Percentiles rank a stretch among this genome's conserved stretches.
phyloP scores from a whole-genome alignment of 345 rosid genomes.

The Erysimum cheiranthoides region DNA sequence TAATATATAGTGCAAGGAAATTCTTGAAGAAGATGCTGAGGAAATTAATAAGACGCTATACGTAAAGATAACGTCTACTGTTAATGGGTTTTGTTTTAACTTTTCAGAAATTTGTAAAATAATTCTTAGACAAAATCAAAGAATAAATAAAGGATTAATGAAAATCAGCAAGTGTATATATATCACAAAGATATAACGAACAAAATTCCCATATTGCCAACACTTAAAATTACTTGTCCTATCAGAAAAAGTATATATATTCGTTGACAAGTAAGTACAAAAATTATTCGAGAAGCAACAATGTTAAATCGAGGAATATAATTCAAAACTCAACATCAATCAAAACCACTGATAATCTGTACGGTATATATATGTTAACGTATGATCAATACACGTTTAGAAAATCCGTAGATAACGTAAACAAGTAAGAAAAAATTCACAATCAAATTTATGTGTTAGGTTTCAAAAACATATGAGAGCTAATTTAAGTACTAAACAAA shows the following conservation, averaged over 20 bases:
- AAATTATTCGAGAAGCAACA: conserved; percentile 33
- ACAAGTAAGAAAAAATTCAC: not conserved
- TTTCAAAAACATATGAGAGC: not conserved
- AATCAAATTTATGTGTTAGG: not conserved
- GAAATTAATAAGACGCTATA: not conserved
- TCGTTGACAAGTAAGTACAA: conserved; percentile 25
- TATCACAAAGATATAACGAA: not conserved
- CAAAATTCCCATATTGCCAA: not conserved
- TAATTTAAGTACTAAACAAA: not conserved
- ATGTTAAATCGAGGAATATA: conserved; percentile 30
- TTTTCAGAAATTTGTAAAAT: not conserved
- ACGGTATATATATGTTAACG: not conserved
- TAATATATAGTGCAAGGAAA: conserved; percentile 15
- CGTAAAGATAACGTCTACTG: not conserved
- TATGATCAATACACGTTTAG: not conserved
- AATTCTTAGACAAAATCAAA: not conserved
- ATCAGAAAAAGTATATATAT: conserved; percentile 10
- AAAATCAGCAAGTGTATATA: not conserved
- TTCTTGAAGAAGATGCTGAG: conserved; percentile 33
- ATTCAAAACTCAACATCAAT: conserved; percentile 21
- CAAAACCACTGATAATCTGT: not conserved
- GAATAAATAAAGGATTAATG: not conserved
- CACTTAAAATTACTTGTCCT: too few relatives aligned
- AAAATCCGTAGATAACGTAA: conserved; percentile 7
- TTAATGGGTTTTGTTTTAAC: not conserved